Base-by-base conservation (phyloP, 192 early-diverging fungal species). In the Funneliformis mosseae region DNA sequence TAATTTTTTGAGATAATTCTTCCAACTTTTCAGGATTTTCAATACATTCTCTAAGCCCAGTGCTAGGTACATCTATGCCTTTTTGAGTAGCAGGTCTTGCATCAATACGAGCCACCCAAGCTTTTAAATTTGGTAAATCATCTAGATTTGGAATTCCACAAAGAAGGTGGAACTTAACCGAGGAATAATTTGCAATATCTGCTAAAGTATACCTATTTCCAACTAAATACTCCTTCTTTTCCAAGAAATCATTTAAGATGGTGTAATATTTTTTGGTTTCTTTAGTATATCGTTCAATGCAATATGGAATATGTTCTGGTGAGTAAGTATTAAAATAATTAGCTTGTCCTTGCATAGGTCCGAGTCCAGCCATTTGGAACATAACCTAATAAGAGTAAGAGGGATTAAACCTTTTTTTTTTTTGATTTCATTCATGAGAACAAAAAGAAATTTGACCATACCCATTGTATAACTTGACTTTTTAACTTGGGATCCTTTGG, bases 261-360 rank as follows among this genome's bases (percentile, higher is more conserved):
- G 45, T 70, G 79, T 85, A 89, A n/a, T 90, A 77, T 39, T 87
- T 81, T 33, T 81, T 67, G 23, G 87, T 86, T 74, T 92, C 89
- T n/a, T 88, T 84, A 7, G 81, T 81, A 81, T 90, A 92, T 42
- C 90, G 77, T 73, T 86, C 83, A 79, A 87, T 87, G 41, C 74
- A 88, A 73, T 91, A 91, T 5, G 81, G 82, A 59, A 90, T 82
- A 76, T 87, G 85, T 73, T 91, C 90, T 28, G 87, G 83, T 8
- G 90, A 87, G 46, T 50, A 85, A 21, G 67, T 28, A 71, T 62
- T 55, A 62, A 91, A 91, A 82, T 91, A 89, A 67, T 83, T 84
- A 23, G 84, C 83, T 79, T 90, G 89, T 28, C 88, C 84, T 66
- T 88, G 86, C 83, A 89, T 89, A 10, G 80, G 87, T n/a, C 83